These are phyloP conservation scores for Hypoxylon rubiginosum DNA, from an alignment of 2,329 filamentous ascomycete genomes.

Conservation along the genomic window DNA sequence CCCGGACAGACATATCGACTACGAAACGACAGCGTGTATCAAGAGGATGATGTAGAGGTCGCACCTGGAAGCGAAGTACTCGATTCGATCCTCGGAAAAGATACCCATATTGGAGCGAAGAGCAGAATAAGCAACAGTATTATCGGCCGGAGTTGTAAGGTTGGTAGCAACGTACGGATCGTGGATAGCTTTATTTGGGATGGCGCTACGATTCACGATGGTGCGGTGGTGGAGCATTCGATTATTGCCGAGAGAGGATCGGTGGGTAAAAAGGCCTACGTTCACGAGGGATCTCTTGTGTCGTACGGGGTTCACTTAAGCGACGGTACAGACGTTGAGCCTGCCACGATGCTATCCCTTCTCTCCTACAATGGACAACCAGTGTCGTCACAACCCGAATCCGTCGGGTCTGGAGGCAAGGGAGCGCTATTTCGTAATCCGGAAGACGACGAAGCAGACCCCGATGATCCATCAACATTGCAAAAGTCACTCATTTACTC, in stretches of 20 bases:
- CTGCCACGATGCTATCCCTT: slow-evolving; percentile 55
- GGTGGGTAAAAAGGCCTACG: slow-evolving; percentile 77
- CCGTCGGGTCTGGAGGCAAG: slow-evolving; percentile 65
- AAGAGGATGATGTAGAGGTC: slow-evolving; percentile 82
- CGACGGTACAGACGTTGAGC: slow-evolving; percentile 66
- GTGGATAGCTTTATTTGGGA: slow-evolving; percentile 91
- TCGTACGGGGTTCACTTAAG: slow-evolving; percentile 82
- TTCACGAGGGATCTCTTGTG: slow-evolving; percentile 81
- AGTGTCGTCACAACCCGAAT: slow-evolving; percentile 57
- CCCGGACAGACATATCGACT: slow-evolving; percentile 81
- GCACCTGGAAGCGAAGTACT: slow-evolving; percentile 78
- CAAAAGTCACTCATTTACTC: slow-evolving; percentile 70
- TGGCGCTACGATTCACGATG: slow-evolving; percentile 81
- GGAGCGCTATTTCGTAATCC: slow-evolving; percentile 63
- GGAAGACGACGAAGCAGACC: slow-evolving; percentile 64
- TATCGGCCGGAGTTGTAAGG: slow-evolving; percentile 86
- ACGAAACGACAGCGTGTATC: slow-evolving; percentile 77
- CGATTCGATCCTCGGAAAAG: slow-evolving; percentile 81
- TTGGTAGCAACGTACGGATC: slow-evolving; percentile 86
- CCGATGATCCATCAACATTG: slow-evolving; percentile 64
- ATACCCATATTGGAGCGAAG: slow-evolving; percentile 80
- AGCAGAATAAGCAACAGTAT: slow-evolving; percentile 80
- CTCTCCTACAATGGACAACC: slow-evolving; percentile 55
- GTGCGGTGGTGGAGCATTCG: slow-evolving; percentile 75
- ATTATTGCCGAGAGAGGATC: slow-evolving; percentile 81